Evolutionary conservation across 2,329 filamentous ascomycete genomes (phyloP).

Genomic region (Fusarium subglutinans): DNA sequence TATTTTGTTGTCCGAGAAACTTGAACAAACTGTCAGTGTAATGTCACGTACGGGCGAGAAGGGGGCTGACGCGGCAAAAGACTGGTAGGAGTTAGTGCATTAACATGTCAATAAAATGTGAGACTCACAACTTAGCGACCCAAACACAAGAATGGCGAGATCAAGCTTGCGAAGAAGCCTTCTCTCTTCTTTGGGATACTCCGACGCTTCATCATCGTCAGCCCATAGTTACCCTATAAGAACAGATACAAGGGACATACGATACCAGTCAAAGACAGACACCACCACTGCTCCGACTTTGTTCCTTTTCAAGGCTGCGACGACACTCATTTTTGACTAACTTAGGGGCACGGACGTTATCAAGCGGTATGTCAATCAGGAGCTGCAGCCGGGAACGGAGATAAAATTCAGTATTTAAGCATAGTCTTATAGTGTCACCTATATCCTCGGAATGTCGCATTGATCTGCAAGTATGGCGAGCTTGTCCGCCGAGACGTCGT

Average conservation of each 20-base stretch:
- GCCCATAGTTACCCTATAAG: accelerated
- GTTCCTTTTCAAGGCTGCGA: background rate
- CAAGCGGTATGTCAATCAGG: accelerated
- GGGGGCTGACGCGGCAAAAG: background rate
- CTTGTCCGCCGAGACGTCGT: background rate
- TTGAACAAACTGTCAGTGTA: background rate
- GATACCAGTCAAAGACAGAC: constrained; percentile 4
- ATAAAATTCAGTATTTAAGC: background rate
- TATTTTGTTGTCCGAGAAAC: background rate
- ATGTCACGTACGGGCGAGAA: accelerated
- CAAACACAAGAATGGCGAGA: background rate
- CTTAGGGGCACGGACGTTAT: accelerated
- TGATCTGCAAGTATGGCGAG: background rate
- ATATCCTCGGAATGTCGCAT: accelerated
- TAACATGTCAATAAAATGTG: accelerated
- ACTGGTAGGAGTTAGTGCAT: background rate
- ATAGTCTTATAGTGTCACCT: background rate
- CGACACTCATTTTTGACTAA: background rate
- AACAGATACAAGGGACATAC: background rate
- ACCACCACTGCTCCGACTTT: background rate
- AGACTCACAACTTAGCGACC: background rate
- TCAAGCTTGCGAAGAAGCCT: constrained; percentile 1
- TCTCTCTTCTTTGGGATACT: background rate
- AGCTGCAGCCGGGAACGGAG: accelerated
- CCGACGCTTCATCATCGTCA: background rate